Base-by-base conservation (phyloP, 306 rosid genomes). In the Dryas alaskensis region DNA sequence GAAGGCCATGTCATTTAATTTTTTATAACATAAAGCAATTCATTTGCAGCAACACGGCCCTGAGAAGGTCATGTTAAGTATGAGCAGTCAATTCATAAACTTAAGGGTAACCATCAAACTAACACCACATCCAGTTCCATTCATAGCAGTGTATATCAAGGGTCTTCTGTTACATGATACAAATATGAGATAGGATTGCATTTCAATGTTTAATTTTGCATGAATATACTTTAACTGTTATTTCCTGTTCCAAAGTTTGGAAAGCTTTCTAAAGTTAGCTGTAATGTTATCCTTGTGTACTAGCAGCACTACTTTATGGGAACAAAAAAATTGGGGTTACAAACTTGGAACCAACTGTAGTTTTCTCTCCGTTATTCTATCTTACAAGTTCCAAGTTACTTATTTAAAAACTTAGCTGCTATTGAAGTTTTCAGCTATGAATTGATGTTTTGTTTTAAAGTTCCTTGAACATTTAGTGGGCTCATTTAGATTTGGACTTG, bases 371-470 rank as follows among this genome's bases (percentile, higher is more conserved):
- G 5, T 62, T 59, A 19, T 47, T 45, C 67, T 10, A n/a, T 31
- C 39, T 31, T 37, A 0, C 3, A 3, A 50, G 25, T 50, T 37
- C 2, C 3, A 5, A 50, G 43, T 50, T 37, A 42, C 61, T 22
- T 2, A 49, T 59, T 46, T 42, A 17, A 7, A 47, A 19, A 9
- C 13, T 47, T 19, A 25, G 25, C 59, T 63, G n/a, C 67, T 58
- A 4, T 9, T 13, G 44, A 54, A 31, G 52, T 10, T 48, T 72
- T 16, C 40, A 7, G 17, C 12, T 6, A 12, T 62, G 52, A 67
- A 10, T 54, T 12, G 12, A 57, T 60, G 43, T 14, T 76, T 75
- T 68, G 69, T 67, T 47, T 50, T 6, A 7, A 25, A 31, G 25
- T 13, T 7, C 13, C 27, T n/a, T 42, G 39, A 64, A 19, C 2